Evolutionary conservation across 345 rosid genomes (phyloP).

Genomic region (Ricinus communis): DNA sequence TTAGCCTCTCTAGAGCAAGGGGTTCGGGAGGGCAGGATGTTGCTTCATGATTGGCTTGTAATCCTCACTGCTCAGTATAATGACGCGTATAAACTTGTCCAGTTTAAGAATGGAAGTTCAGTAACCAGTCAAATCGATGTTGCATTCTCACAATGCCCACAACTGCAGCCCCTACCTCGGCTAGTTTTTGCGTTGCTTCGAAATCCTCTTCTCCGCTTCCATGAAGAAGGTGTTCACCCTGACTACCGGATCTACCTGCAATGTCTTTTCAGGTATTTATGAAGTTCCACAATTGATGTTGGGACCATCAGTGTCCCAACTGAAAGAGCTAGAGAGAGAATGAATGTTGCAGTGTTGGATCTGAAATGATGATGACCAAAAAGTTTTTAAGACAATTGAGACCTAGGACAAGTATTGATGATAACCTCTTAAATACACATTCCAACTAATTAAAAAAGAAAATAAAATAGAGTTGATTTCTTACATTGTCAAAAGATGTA

Average conservation of each 20-base stretch:
- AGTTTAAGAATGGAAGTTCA: slow-evolving; percentile 59
- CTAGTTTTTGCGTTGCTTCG: slow-evolving; percentile 92
- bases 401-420: neutral
- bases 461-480: too few relatives aligned
- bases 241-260: slow-evolving; percentile 89
- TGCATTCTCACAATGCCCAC: slow-evolving; percentile 90
- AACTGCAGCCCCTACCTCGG: slow-evolving; percentile 80
- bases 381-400: neutral
- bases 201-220: slow-evolving; percentile 86
- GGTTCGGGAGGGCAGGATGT: slow-evolving; percentile 88
- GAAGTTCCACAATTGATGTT: neutral
- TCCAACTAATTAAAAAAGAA: too few relatives aligned
- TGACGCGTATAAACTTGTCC: slow-evolving; percentile 64
- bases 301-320: neutral
- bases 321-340: neutral
- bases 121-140: slow-evolving; percentile 67
- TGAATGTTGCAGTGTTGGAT: neutral
- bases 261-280: slow-evolving; percentile 88
- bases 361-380: neutral
- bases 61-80: slow-evolving; percentile 84
- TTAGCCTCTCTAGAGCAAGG: slow-evolving; percentile 87
- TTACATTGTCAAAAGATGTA: too few relatives aligned
- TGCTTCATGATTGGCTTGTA: slow-evolving; percentile 97
- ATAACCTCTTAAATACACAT: too few relatives aligned
- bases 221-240: slow-evolving; percentile 99